These are phyloP conservation scores for Ogataea naganishii DNA, from an alignment of 805 yeast genomes.

Conservation along the genomic window DNA sequence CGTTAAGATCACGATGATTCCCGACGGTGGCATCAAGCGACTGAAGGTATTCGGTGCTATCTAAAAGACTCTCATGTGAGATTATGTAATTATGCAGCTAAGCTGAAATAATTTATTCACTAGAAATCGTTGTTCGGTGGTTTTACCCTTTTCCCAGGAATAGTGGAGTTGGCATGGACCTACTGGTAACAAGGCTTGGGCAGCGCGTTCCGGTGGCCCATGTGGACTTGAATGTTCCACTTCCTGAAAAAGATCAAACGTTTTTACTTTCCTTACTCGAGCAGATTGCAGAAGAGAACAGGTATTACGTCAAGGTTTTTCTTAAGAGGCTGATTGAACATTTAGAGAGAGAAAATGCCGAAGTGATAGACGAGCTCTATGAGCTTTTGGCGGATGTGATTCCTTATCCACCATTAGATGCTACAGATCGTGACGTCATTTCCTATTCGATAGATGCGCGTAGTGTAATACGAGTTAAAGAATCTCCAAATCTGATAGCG, in stretches of 20 bases:
- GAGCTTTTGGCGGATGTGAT: conserved; percentile 30
- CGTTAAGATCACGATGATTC: conserved; percentile 74
- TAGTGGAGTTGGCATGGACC: no score
- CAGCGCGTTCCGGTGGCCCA: conserved; percentile 22
- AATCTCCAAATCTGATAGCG: conserved; percentile 55
- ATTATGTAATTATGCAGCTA: no score
- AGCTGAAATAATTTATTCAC: neutral
- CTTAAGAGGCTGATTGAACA: conserved; percentile 31
- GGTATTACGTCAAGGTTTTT: conserved; percentile 41
- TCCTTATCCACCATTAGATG: conserved; percentile 21
- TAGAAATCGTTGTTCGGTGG: no score
- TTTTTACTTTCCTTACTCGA: conserved; percentile 12
- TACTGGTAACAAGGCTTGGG: conserved; percentile 12
- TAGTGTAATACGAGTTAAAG: conserved; percentile 33
- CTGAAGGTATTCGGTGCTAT: conserved; percentile 68
- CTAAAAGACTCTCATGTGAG: neutral
- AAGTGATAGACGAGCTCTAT: conserved; percentile 33
- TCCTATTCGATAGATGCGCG: conserved; percentile 22
- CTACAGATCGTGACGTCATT: conserved; percentile 30
- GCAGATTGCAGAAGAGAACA: conserved; percentile 28
- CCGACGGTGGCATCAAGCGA: conserved; percentile 96
- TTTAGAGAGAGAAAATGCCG: conserved; percentile 22
- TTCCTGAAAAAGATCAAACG: conserved; percentile 13
- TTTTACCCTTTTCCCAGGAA: no score
- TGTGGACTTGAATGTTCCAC: conserved; percentile 4